Conservation (phyloP, 768 basidiomycete genomes). For the Russula dissimulans region DNA sequence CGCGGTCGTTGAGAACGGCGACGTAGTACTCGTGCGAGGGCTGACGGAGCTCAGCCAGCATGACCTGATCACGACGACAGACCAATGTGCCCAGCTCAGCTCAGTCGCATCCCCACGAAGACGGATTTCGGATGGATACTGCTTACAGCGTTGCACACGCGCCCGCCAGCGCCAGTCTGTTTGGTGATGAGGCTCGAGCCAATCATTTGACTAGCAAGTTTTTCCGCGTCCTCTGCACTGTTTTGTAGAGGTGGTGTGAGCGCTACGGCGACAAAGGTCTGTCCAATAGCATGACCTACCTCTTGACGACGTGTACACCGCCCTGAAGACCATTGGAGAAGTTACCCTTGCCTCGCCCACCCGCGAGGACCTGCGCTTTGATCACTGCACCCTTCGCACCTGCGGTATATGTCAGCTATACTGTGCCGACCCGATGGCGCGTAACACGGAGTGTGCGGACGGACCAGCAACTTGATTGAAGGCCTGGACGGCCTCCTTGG, state of each 20-base stretch:
- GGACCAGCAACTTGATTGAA: slow-evolving; percentile 78
- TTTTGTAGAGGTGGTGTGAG: slow-evolving; percentile 23
- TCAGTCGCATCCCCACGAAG: background rate
- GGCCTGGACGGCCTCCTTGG: slow-evolving; percentile 82
- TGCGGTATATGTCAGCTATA: slow-evolving; percentile 25
- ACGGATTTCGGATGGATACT: slow-evolving; percentile 7
- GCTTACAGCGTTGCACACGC: slow-evolving; percentile 88
- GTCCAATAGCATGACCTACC: slow-evolving; percentile 35
- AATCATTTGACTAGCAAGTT: slow-evolving; percentile 87
- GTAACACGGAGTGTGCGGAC: background rate
- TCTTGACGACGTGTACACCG: slow-evolving; percentile 90
- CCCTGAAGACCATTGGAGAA: slow-evolving; percentile 96
- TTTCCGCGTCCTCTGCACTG: slow-evolving; percentile 72
- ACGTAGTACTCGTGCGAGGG: slow-evolving; percentile 98
- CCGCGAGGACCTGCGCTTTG: slow-evolving; percentile 98
- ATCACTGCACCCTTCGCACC: slow-evolving; percentile 79
- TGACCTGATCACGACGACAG: slow-evolving; percentile 50
- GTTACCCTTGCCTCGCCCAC: slow-evolving; percentile 95
- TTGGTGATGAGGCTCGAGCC: slow-evolving; percentile 95
- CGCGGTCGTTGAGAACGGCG: slow-evolving; percentile 92
- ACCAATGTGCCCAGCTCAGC: background rate
- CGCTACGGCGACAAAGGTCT: background rate
- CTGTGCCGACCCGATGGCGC: background rate
- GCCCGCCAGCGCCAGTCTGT: slow-evolving; percentile 88
- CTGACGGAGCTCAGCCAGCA: slow-evolving; percentile 92